Evolutionary conservation across 2,329 filamentous ascomycete species (phyloP).

Genomic region (Diplodia intermedia): DNA sequence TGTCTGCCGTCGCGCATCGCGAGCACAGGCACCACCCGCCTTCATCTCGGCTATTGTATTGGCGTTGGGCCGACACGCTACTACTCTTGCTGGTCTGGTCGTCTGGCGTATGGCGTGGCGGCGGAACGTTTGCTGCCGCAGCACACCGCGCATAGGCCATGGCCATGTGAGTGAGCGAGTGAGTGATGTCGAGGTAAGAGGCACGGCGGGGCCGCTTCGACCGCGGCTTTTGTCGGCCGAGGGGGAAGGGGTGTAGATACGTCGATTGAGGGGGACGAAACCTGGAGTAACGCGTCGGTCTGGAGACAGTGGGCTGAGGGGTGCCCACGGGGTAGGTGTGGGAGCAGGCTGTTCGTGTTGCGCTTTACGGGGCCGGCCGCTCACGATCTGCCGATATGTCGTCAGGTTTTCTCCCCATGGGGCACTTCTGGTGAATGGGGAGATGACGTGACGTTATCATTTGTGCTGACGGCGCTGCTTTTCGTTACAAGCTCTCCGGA

Average conservation of each 20-base stretch:
- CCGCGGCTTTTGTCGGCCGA: conserved; percentile 9
- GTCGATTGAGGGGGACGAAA: background rate
- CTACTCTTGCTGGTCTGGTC: background rate
- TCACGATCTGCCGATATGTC: background rate
- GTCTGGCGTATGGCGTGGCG: no score
- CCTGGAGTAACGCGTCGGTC: background rate
- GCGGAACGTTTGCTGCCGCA: background rate
- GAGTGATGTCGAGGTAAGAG: background rate
- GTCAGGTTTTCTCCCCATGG: background rate
- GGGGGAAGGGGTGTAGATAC: background rate
- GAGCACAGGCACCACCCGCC: conserved; percentile 3
- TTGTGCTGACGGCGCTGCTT: no score
- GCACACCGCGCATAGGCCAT: conserved; percentile 14
- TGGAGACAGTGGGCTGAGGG: background rate
- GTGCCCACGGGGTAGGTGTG: background rate
- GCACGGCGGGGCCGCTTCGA: background rate
- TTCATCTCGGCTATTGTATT: conserved; percentile 25
- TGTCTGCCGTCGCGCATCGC: background rate
- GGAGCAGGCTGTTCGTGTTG: background rate
- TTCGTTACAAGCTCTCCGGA: no score
- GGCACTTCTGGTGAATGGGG: no score
- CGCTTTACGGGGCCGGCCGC: background rate
- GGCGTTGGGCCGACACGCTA: background rate
- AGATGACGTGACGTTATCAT: no score
- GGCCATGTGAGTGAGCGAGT: background rate